Evolutionary conservation across 129 eudicot species (phyloP).

Genomic region (Gnaphalium uliginosum): DNA sequence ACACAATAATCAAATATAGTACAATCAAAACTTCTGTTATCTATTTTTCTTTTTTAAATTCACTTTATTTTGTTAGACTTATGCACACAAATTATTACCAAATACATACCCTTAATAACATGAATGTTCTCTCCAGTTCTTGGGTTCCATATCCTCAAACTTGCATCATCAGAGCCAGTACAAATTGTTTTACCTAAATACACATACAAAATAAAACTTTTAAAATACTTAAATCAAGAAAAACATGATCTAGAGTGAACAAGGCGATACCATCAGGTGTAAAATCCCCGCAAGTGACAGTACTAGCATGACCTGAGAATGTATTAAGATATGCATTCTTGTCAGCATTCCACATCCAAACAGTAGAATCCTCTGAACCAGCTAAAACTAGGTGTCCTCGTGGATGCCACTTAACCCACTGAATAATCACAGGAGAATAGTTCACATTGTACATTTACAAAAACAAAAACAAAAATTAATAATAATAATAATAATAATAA

Average conservation of each 20-base stretch:
- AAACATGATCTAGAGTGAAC: not conserved
- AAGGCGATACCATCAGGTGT: slow-evolving; percentile 87
- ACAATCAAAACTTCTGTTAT: not conserved
- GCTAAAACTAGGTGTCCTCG: slow-evolving; percentile 88
- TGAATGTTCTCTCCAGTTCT: slow-evolving; percentile 64
- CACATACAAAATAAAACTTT: not conserved
- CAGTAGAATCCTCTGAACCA: slow-evolving; percentile 89
- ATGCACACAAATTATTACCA: slow-evolving; percentile 3
- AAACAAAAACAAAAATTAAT: not conserved
- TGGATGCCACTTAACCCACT: slow-evolving; percentile 99
- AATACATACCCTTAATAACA: slow-evolving; percentile 43
- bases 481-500: no score
- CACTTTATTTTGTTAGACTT: not conserved
- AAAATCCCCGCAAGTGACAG: slow-evolving; percentile 90
- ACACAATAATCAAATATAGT: not conserved
- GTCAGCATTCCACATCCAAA: slow-evolving; percentile 99
- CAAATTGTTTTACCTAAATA: slow-evolving; percentile 69
- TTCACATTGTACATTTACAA: not conserved
- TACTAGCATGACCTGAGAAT: slow-evolving; percentile 74
- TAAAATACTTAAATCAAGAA: not conserved
- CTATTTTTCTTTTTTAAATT: not conserved
- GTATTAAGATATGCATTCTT: slow-evolving; percentile 53
- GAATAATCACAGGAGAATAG: slow-evolving; percentile 7
- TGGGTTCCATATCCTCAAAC: slow-evolving; percentile 95
- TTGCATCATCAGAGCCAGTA: slow-evolving; percentile 96